phyloP scores from a whole-genome alignment of 371 early-diverging fungal species.

The Mucor irregularis region DNA sequence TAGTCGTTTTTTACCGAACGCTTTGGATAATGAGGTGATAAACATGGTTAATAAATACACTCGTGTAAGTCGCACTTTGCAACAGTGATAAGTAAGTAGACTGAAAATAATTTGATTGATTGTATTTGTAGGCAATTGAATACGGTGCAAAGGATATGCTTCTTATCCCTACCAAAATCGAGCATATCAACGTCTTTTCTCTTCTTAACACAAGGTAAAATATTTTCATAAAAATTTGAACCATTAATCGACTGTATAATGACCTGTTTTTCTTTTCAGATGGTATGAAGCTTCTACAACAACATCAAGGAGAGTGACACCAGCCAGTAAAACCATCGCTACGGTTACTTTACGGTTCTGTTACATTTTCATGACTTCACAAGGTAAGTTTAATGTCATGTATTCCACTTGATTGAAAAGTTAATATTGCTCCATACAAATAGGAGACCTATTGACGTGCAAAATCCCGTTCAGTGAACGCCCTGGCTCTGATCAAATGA shows the following conservation, averaged over 20 bases:
- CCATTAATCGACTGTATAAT: slow-evolving; percentile 8
- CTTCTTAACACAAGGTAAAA: slow-evolving; percentile 22
- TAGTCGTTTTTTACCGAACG: slow-evolving; percentile 13
- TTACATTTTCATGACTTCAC: slow-evolving; percentile 17
- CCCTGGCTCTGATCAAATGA: slow-evolving; percentile 13
- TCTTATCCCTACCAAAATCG: slow-evolving; percentile 22
- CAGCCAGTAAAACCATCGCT: slow-evolving; percentile 11
- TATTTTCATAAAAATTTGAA: slow-evolving; percentile 10
- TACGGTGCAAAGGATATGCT: slow-evolving; percentile 22
- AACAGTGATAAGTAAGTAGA: slow-evolving; percentile 12
- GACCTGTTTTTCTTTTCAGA: slow-evolving; percentile 10
- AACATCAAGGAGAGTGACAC: slow-evolving; percentile 14
- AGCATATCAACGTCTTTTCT: slow-evolving; percentile 22
- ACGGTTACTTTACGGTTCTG: slow-evolving; percentile 9
- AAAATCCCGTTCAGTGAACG: slow-evolving; percentile 15
- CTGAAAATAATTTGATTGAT: slow-evolving; percentile 1
- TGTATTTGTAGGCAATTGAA: slow-evolving; percentile 16
- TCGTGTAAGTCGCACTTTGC: slow-evolving; percentile 16
- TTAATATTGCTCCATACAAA: slow-evolving; percentile 16
- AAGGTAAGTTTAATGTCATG: slow-evolving; percentile 17
- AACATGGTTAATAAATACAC: slow-evolving; percentile 18
- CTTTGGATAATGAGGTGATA: slow-evolving; percentile 19
- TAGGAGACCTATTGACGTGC: slow-evolving; percentile 13
- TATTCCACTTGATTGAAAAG: slow-evolving; percentile 13
- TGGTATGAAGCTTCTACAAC: slow-evolving; percentile 17